Evolutionary conservation across 2,329 filamentous ascomycete genomes (phyloP).

Genomic region (Macrophomina tecta): DNA sequence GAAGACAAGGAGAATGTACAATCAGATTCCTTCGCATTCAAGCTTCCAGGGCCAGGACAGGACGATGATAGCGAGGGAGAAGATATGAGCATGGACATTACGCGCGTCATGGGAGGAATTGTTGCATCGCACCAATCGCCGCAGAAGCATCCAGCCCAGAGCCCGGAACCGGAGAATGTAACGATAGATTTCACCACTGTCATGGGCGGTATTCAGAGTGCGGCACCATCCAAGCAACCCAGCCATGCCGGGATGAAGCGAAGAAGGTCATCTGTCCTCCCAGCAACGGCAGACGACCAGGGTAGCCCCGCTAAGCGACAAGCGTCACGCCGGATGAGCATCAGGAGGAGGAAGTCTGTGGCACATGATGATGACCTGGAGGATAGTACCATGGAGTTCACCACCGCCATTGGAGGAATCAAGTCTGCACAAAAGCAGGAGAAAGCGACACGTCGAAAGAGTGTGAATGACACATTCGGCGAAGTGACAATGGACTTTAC

Average conservation of each 20-base stretch:
- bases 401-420: constrained; percentile 46
- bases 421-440: constrained; percentile 30
- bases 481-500: constrained; percentile 50
- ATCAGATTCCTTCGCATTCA: constrained; percentile 31
- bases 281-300: constrained; percentile 36
- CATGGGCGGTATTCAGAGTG: constrained; percentile 56
- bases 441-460: constrained; percentile 34
- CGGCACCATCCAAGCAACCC: constrained; percentile 35
- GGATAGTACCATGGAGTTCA: constrained; percentile 50
- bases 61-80: constrained; percentile 59
- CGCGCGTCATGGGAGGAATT: constrained; percentile 80
- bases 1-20: constrained; percentile 26
- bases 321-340: constrained; percentile 42
- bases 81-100: constrained; percentile 95
- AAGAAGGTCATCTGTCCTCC: constrained; percentile 45
- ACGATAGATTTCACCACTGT: constrained; percentile 64
- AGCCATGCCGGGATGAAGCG: constrained; percentile 51
- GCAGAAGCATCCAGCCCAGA: constrained; percentile 38
- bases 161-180: constrained; percentile 52
- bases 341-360: constrained; percentile 48
- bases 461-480: constrained; percentile 37
- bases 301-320: constrained; percentile 46
- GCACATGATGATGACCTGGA: constrained; percentile 43
- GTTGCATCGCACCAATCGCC: constrained; percentile 54
- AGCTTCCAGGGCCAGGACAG: constrained; percentile 33